Base-by-base conservation (phyloP, 2,329 filamentous ascomycete species). In the Aspergillus sp. region DNA sequence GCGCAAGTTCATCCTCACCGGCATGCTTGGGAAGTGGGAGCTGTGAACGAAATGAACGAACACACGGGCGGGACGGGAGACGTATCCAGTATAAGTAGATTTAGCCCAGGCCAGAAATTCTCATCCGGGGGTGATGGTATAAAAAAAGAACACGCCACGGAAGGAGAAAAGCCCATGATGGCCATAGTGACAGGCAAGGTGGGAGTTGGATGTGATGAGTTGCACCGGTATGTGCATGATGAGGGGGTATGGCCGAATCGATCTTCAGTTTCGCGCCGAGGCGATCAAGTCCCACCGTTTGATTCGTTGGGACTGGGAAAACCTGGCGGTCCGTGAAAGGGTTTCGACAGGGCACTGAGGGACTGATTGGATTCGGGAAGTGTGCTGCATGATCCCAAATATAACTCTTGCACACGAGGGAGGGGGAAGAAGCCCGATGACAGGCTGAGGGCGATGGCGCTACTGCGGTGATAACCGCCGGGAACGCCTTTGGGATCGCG, bases 301-400 rank as follows among this genome's bases (percentile, higher is more conserved):
- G 49, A 59, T 59, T 57, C 47, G 57, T 25, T 56, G 57, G 55
- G 50, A 52, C 56, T 55, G 38, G 47, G 57, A 46, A 19, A 57
- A 32, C 34, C 48, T 57, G 47, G 54, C 58, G 58, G 57, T 44
- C 57, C 41, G 52, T 56, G 57, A 31, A 51, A 38, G 43, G 21
- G 21, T 4, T 21, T 20, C 21, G 17, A 17, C 2, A n/a, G n/a
- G n/a, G n/a, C n/a, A n/a, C n/a, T n/a, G n/a, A n/a, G n/a, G 10
- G 5, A 46, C 13, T 50, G 5, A 42, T 57, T 58, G 57, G 55
- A 21, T n/a, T n/a, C n/a, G n/a, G n/a, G n/a, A n/a, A n/a, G n/a
- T n/a, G n/a, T n/a, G n/a, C n/a, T n/a, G n/a, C n/a, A n/a, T n/a
- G 45, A 53, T 45, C 44, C 45, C 45, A 46, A 50, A 47, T 45